Evolutionary conservation across 2,329 filamentous ascomycete species (phyloP), one percentile per base, ranked within the genome.

Genomic region (Aspergillus sclerotialis): DNA sequence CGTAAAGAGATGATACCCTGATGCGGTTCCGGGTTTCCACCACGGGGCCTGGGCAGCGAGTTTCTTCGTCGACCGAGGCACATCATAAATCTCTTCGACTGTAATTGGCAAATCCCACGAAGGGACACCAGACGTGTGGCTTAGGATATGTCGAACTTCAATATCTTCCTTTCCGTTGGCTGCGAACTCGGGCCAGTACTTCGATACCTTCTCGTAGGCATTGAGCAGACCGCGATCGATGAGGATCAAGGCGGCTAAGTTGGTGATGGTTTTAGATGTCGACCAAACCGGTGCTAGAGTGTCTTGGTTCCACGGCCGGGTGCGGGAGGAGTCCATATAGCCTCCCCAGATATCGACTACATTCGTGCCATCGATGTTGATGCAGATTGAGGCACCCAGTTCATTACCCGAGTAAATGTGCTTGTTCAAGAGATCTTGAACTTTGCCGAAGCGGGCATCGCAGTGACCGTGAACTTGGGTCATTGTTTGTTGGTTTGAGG

Each of bases 141-240:
- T 56, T 9, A 70, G 48, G 2, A 68, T 10, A 38, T 70, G 65
- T 2, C 56, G 52, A 5, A 70, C 58, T 8, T 56, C 40, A 28
- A 69, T 45, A 10, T 59, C 43, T 25, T 63, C 48, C 30, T 69
- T 68, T 24, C 63, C 65, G 13, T 64, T 62, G 9, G 41, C 52
- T 0, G 50, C 63, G 35, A 70, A 70, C 28, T 69, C 68, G 1
- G 68, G 68, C 68, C 68, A 71, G 50, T 69, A 64, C 25, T 56
- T 50, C 2, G 59, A 41, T 1, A 70, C 62, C 2, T 57, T 57
- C 9, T 55, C 64, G 28, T 62, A 39, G 1, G 55, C 44, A 34
- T 59, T 48, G 1, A 70, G 36, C 0, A 59, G 39, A 3, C 63
- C 64, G 4, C 64, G 59, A 29, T 66, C 58, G 19, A 65, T 53